These are phyloP conservation scores for Gelatoporia subvermispora DNA, from an alignment of 768 basidiomycete genomes.

Conservation along the genomic window DNA sequence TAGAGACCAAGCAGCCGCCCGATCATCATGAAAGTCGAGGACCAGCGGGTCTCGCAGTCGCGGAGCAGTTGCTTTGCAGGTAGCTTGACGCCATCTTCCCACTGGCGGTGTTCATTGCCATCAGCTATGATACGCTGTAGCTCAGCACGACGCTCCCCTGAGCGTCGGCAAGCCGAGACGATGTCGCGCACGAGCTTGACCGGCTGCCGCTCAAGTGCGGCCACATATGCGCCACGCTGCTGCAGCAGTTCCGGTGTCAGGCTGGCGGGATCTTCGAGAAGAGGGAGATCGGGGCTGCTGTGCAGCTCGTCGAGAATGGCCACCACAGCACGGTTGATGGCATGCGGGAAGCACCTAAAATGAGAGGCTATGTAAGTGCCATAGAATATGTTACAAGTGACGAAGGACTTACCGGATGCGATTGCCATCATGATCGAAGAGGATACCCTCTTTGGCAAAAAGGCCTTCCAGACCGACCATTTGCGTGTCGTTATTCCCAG, in stretches of 20 bases:
- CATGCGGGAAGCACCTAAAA: constrained; percentile 14
- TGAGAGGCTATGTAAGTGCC: neutral
- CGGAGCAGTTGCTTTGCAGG: constrained; percentile 7
- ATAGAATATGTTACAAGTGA: neutral
- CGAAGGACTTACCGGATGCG: constrained; percentile 7
- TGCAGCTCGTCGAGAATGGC: constrained; percentile 1
- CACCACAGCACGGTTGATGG: constrained; percentile 9
- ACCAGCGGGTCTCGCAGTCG: constrained; percentile 22
- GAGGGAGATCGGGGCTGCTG: neutral
- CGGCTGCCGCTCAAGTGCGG: constrained; percentile 14
- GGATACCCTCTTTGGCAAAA: constrained; percentile 5
- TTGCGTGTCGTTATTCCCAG: constrained; percentile 20
- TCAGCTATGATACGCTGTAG: constrained; percentile 8
- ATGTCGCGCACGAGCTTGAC: constrained; percentile 4
- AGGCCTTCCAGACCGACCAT: constrained; percentile 13
- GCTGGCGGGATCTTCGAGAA: no score
- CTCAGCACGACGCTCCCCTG: constrained; percentile 13
- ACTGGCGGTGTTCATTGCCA: neutral
- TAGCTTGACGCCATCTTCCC: neutral
- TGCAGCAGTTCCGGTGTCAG: constrained; percentile 4
- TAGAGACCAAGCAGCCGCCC: constrained; percentile 3
- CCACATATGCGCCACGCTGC: neutral
- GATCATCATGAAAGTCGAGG: constrained; percentile 19
- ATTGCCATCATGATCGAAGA: constrained; percentile 14
- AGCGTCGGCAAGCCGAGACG: constrained; percentile 11